phyloP scores from a whole-genome alignment of 176 grass and related monocot genomes.

The Oryza officinalis region DNA sequence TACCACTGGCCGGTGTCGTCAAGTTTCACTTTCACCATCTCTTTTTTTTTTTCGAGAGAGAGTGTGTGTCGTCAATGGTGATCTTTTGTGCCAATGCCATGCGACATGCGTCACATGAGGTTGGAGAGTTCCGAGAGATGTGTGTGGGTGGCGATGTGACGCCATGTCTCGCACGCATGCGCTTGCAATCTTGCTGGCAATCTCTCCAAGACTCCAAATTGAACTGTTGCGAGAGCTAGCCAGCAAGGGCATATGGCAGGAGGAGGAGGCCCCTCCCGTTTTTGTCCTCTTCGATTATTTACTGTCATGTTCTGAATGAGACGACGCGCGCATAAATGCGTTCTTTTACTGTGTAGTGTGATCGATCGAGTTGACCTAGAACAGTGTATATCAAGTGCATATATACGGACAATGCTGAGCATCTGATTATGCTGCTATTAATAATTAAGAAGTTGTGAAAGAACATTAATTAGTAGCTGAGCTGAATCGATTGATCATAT shows the following conservation, averaged over 20 bases:
- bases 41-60: background rate
- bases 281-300: slow-evolving; percentile 10
- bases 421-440: no score
- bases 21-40: background rate
- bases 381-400: no score
- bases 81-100: background rate
- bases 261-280: background rate
- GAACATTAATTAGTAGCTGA: no score
- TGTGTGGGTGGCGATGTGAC: background rate
- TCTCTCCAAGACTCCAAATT: background rate
- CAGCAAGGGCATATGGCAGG: slow-evolving; percentile 9
- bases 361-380: background rate
- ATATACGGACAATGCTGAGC: no score
- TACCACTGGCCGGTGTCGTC: background rate
- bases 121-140: background rate
- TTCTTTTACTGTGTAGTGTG: no score
- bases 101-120: background rate
- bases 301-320: background rate
- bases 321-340: background rate
- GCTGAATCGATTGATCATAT: no score
- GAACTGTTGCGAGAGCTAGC: background rate
- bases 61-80: background rate
- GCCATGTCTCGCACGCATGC: background rate
- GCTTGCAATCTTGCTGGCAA: background rate
- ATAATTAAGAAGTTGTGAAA: no score